These are phyloP conservation scores for Sugiyamaella xylanicola DNA, from an alignment of 1,139 yeast genomes.

Conservation along the genomic window DNA sequence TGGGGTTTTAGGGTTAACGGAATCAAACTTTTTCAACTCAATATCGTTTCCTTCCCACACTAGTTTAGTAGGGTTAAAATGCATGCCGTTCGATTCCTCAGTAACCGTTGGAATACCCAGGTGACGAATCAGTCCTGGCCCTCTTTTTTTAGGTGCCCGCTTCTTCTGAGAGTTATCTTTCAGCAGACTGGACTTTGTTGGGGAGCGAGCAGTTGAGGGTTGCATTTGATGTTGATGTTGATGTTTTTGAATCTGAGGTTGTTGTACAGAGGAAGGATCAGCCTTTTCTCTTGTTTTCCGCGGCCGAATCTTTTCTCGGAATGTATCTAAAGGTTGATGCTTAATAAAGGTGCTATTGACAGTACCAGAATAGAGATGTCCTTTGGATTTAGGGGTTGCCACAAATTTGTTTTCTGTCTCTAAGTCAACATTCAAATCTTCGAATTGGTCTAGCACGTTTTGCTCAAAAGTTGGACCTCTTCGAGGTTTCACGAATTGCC, in stretches of 20 bases:
- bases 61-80: constrained; percentile 53
- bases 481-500: constrained; percentile 13
- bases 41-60: constrained; percentile 73
- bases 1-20: constrained; percentile 37
- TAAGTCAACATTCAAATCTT: constrained; percentile 34
- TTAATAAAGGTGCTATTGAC: background rate
- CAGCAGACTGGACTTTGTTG: constrained; percentile 20
- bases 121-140: constrained; percentile 42
- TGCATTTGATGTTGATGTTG: constrained; percentile 6
- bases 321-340: constrained; percentile 13
- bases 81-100: constrained; percentile 47
- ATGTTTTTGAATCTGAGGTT: background rate
- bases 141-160: constrained; percentile 12
- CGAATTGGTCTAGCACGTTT: constrained; percentile 40
- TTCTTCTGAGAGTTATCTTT: constrained; percentile 21
- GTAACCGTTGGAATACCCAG: constrained; percentile 38
- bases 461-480: constrained; percentile 29
- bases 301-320: constrained; percentile 10
- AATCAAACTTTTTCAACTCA: constrained; percentile 55
- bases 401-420: constrained; percentile 14
- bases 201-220: constrained; percentile 19
- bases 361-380: constrained; percentile 2
- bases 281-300: background rate
- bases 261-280: background rate
- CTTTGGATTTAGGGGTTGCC: constrained; percentile 12